Base-by-base conservation (phyloP, 805 yeast genomes). In the Candida vartiovaarae region DNA sequence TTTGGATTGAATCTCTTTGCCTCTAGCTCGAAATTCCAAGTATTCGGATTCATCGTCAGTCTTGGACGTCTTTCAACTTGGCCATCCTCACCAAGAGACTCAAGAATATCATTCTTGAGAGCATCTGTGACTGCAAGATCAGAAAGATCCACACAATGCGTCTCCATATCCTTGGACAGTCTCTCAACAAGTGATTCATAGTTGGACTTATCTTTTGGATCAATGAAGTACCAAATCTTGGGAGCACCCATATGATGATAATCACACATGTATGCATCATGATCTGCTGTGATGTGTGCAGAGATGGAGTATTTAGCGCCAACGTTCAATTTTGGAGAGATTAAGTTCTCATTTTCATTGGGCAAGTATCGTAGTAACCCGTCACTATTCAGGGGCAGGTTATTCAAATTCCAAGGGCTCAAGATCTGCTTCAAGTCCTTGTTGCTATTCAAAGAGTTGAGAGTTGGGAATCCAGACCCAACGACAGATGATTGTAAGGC, bases 211-310 rank as follows among this genome's bases (percentile, higher is more conserved):
- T 76, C 76, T 52, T 66, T 64, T 11, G 80, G 82, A 0, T 82
- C 74, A n/a, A 83, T 68, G 43, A 80, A 71, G 48, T 77, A 80
- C 85, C 87, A 80, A 20, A 74, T 53, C 53, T 72, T 75, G 10
- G 67, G 54, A 6, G 74, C 74, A 3, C 89, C 90, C 39, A 67
- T 50, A 49, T 77, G 78, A 38, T 71, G 75, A 48, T 71, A 81
- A 53, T 76, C 78, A 28, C 72, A 62, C 8, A 66, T 55, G 36
- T 78, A 77, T 3, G 82, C 58, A 57, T 74, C 76, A 47, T 77
- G 83, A 49, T 82, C 89, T 50, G 77, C 84, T 42, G 71, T 59
- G 23, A 62, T 59, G 87, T 87, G 83, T 36, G 75, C 68, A 41
- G 72, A 72, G 3, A 75, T 62, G 40, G 82, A 70, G 48, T 72